Conservation (phyloP, 441 rosid species). For the Populus tomentosa region DNA sequence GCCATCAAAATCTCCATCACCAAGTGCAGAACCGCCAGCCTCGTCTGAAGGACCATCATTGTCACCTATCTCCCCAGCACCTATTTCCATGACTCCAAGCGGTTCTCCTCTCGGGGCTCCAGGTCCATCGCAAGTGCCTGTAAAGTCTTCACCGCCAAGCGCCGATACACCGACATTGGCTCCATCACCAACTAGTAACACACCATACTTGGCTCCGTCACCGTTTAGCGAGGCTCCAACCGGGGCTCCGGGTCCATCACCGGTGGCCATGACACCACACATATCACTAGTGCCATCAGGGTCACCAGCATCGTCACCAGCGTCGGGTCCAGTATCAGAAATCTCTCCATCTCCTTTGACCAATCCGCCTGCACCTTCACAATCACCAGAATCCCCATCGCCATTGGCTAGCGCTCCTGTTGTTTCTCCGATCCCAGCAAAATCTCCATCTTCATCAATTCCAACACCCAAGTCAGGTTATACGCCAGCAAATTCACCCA, state of each 20-base stretch:
- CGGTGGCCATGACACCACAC: background rate
- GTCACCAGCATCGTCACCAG: slow-evolving; percentile 1
- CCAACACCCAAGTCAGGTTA: background rate
- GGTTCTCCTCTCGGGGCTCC: background rate
- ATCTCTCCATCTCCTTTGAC: background rate
- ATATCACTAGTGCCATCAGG: background rate
- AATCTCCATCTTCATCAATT: slow-evolving; percentile 2
- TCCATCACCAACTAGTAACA: background rate
- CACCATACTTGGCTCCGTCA: background rate
- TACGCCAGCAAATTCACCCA: slow-evolving; percentile 12
- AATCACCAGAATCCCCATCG: background rate
- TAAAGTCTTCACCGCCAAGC: background rate
- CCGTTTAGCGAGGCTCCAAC: background rate
- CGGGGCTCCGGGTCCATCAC: slow-evolving; percentile 4
- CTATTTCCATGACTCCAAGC: background rate
- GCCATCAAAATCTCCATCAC: slow-evolving; percentile 15
- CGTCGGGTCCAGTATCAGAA: background rate
- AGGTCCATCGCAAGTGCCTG: background rate
- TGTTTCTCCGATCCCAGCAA: slow-evolving; percentile 2
- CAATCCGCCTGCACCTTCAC: background rate
- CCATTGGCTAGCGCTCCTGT: background rate
- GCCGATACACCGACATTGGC: background rate
- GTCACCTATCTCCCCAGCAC: slow-evolving; percentile 1
- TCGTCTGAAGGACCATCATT: background rate
- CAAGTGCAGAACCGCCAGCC: background rate